phyloP scores from a whole-genome alignment of 805 yeast genomes.

The Saccharomycopsis sp. region DNA sequence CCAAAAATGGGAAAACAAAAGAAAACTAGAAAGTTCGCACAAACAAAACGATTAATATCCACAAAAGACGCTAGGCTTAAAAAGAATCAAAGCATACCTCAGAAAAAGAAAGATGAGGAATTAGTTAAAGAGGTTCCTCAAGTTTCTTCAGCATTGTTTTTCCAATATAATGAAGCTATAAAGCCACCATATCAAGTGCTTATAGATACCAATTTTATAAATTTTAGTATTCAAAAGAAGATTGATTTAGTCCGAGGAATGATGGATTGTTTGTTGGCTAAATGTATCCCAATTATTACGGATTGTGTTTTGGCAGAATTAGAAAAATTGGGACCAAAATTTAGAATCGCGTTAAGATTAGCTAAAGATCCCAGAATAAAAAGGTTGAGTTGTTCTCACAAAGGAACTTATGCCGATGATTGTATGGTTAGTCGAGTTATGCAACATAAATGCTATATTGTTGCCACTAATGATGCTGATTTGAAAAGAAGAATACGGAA shows the following conservation, averaged over 20 bases:
- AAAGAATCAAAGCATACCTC: conserved; percentile 36
- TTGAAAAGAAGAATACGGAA: conserved; percentile 89
- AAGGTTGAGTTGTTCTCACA: conserved; percentile 82
- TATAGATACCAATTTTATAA: conserved; percentile 94
- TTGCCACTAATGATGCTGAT: conserved; percentile 97
- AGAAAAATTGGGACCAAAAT: conserved; percentile 92
- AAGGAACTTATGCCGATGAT: conserved; percentile 98
- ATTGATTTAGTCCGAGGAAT: conserved; percentile 91
- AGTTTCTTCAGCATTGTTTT: conserved; percentile 90
- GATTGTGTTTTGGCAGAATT: conserved; percentile 98
- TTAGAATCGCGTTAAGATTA: conserved; percentile 82
- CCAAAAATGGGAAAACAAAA: conserved; percentile 85
- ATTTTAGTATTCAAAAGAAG: conserved; percentile 93
- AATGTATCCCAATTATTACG: conserved; percentile 91
- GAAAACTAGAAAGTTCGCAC: conserved; percentile 95
- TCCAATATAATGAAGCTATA: conserved; percentile 88
- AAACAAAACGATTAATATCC: conserved; percentile 74
- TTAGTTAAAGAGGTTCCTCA: conserved; percentile 74
- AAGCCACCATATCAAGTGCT: conserved; percentile 98
- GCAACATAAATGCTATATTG: conserved; percentile 95
- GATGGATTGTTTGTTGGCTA: conserved; percentile 93
- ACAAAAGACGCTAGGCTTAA: conserved; percentile 61
- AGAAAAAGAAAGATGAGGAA: conserved; percentile 61
- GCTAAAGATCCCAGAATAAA: conserved; percentile 93
- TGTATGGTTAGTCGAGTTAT: conserved; percentile 88